Percentiles rank a stretch among this genome's conserved stretches.
Conservation (phyloP, 2,329 filamentous ascomycete species). For the Fusarium subglutinans region DNA sequence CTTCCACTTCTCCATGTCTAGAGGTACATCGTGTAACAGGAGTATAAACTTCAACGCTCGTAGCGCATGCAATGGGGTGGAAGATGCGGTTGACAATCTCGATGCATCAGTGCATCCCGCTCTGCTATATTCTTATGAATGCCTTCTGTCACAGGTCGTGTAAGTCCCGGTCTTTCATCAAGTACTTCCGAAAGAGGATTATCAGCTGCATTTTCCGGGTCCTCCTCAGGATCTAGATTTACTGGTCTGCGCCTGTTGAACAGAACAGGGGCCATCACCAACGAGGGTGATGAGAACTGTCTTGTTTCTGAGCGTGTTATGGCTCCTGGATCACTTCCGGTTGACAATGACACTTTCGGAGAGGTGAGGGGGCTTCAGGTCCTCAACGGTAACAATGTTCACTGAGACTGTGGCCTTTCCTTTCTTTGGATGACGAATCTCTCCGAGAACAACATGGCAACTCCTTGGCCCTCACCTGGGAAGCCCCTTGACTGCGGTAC, state of each 20-base stretch:
- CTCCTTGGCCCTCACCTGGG: not conserved
- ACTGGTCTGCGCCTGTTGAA: constrained; percentile 5
- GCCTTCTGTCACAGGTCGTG: constrained; percentile 12
- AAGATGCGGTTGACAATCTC: not conserved
- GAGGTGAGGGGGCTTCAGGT: not conserved
- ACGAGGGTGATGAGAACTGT: not conserved
- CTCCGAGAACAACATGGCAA: not conserved
- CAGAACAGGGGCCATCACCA: not conserved
- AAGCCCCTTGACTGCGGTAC: not conserved
- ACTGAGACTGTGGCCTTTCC: not conserved
- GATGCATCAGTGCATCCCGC: not conserved
- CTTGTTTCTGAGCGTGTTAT: not conserved
- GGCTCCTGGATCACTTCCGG: not conserved
- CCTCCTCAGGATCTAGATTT: constrained; percentile 2
- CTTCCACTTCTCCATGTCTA: no score
- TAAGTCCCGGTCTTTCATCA: not conserved
- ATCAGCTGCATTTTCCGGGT: constrained; percentile 6
- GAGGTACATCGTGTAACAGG: no score
- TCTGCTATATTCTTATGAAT: not conserved
- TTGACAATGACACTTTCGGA: not conserved
- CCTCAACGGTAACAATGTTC: not conserved
- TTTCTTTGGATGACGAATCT: not conserved
- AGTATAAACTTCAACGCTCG: not conserved
- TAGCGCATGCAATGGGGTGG: not conserved
- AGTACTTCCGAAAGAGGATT: not conserved